Evolutionary conservation across 1,139 yeast genomes (phyloP).

Genomic region (Pichia terricola): DNA sequence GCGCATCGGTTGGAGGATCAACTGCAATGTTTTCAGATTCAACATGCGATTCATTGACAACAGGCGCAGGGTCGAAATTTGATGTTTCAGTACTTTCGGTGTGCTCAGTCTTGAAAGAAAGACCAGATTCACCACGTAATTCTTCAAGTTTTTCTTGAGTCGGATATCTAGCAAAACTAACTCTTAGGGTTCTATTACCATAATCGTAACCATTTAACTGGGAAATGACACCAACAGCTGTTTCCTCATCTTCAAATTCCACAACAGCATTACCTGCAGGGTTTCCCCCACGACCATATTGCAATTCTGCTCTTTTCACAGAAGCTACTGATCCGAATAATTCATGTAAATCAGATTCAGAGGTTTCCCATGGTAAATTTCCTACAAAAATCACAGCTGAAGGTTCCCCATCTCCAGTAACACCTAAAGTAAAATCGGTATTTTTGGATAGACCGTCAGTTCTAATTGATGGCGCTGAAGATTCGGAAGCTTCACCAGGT

Average conservation of each 20-base stretch:
- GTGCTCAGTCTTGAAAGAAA: too few relatives aligned
- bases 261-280: constrained; percentile 83
- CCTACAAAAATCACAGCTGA: constrained; percentile 58
- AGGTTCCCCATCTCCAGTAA: constrained; percentile 54
- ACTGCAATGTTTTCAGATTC: not conserved
- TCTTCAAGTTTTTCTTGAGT: constrained; percentile 10
- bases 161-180: constrained; percentile 46
- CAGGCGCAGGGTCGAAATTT: not conserved
- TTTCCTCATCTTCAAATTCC: constrained; percentile 56
- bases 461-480: constrained; percentile 8
- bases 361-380: constrained; percentile 84
- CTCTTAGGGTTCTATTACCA: constrained; percentile 66
- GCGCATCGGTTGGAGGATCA: not conserved
- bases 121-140: constrained; percentile 9
- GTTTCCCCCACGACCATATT: constrained; percentile 53
- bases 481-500: constrained; percentile 7
- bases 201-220: constrained; percentile 73
- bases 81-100: not conserved
- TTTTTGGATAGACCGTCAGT: constrained; percentile 27
- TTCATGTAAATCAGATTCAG: constrained; percentile 75
- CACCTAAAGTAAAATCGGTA: constrained; percentile 55
- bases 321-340: constrained; percentile 79
- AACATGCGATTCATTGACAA: not conserved
- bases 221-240: constrained; percentile 66
- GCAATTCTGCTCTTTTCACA: constrained; percentile 71